phyloP scores from a whole-genome alignment of 1,139 yeast genomes.

The Candida sp. region DNA sequence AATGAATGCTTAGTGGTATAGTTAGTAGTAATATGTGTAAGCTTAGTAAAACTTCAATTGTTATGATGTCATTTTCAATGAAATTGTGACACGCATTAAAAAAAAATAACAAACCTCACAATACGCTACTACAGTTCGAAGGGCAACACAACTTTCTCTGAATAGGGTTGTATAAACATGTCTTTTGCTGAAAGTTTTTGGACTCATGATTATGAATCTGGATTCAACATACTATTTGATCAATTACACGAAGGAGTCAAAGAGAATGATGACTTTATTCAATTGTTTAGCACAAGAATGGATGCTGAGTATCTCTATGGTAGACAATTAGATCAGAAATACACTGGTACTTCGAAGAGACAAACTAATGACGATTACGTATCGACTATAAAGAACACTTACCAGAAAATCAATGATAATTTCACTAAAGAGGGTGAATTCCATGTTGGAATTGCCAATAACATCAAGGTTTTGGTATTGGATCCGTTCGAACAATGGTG shows the following conservation, averaged over 20 bases:
- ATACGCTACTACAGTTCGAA: no score
- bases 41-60: no score
- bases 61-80: background rate
- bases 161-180: conserved; percentile 16
- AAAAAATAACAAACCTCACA: background rate
- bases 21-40: no score
- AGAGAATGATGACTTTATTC: conserved; percentile 69
- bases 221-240: conserved; percentile 56
- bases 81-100: background rate
- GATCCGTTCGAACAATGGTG: conserved; percentile 79
- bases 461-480: conserved; percentile 59
- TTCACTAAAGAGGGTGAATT: conserved; percentile 65
- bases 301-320: conserved; percentile 76
- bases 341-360: conserved; percentile 29
- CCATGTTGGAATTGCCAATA: conserved; percentile 64
- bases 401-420: conserved; percentile 54
- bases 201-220: conserved; percentile 66
- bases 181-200: conserved; percentile 79
- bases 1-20: no score
- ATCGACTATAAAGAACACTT: conserved; percentile 56
- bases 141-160: no score
- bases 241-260: conserved; percentile 69
- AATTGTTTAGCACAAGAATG: conserved; percentile 65
- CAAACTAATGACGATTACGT: conserved; percentile 42
- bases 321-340: conserved; percentile 39